A percentile compares a stretch with the other conserved stretches of the same genome.
phyloP scores from a whole-genome alignment of 2,329 filamentous ascomycete species.

The Aspergillus sp. region DNA sequence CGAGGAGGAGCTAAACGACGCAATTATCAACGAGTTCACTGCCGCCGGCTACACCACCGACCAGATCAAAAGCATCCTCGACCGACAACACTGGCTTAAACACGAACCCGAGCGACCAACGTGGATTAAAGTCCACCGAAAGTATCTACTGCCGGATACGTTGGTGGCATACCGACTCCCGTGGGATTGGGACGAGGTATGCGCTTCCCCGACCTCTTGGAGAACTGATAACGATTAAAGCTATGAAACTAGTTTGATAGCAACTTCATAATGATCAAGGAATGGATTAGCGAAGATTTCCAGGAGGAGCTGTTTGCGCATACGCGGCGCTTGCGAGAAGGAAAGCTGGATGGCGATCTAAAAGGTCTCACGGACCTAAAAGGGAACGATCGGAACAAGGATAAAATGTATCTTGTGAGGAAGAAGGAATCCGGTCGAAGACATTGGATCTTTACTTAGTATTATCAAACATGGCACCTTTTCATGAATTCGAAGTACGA shows the following conservation, averaged over 20 bases:
- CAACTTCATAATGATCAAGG: constrained; percentile 63
- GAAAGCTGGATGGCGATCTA: not conserved
- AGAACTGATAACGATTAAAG: too few relatives aligned
- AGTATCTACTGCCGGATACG: constrained; percentile 29
- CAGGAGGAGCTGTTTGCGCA: constrained; percentile 66
- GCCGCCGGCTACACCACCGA: constrained; percentile 1
- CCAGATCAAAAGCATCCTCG: not conserved
- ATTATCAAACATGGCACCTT: too few relatives aligned
- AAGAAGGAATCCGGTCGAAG: too few relatives aligned
- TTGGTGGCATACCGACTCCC: constrained; percentile 33
- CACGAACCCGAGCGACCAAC: not conserved
- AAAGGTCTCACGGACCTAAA: not conserved
- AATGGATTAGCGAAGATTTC: constrained; percentile 63
- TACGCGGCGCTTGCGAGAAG: constrained; percentile 55
- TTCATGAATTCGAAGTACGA: too few relatives aligned
- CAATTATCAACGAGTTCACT: not conserved
- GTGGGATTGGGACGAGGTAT: constrained; percentile 36
- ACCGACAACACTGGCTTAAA: not conserved
- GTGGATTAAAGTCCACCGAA: not conserved
- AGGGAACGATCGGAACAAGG: not conserved
- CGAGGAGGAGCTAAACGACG: not conserved
- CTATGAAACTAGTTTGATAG: constrained; percentile 42
- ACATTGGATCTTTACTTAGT: too few relatives aligned
- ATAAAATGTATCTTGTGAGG: not conserved
- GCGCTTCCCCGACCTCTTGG: not conserved